These are phyloP conservation scores for Jamesozyma jinghongensis DNA, from an alignment of 805 yeast species.

Conservation along the genomic window DNA sequence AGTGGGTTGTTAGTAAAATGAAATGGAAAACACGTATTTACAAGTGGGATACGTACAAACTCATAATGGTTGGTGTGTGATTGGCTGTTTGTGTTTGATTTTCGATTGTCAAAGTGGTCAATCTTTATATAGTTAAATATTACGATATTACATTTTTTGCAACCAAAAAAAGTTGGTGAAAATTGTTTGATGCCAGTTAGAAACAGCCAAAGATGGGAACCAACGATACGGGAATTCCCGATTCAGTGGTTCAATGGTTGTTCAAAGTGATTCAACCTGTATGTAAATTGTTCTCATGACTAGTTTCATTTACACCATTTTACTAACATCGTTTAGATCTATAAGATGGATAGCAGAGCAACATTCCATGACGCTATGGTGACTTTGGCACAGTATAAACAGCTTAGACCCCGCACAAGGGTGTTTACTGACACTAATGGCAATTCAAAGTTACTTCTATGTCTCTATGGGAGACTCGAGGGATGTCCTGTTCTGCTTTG, in stretches of 20 bases:
- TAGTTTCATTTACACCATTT: neutral
- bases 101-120: neutral
- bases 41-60: conserved; percentile 11
- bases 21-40: no score
- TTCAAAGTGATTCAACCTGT: conserved; percentile 4
- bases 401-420: conserved; percentile 61
- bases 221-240: conserved; percentile 3
- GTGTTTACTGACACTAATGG: conserved; percentile 54
- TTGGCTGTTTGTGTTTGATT: neutral
- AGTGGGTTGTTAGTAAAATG: neutral
- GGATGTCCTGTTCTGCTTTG: conserved; percentile 53
- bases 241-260: conserved; percentile 7
- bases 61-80: conserved; percentile 1
- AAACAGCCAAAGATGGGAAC: no score
- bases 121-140: neutral
- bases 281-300: neutral
- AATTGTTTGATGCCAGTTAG: no score
- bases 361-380: conserved; percentile 50
- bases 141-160: neutral
- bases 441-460: conserved; percentile 46
- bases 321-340: conserved; percentile 33
- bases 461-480: conserved; percentile 49
- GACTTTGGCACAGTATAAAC: conserved; percentile 42
- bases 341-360: conserved; percentile 41
- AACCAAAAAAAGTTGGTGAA: neutral